Base-by-base conservation (phyloP, 108 stramenopile species). In the Cafeteria roenbergensis region DNA sequence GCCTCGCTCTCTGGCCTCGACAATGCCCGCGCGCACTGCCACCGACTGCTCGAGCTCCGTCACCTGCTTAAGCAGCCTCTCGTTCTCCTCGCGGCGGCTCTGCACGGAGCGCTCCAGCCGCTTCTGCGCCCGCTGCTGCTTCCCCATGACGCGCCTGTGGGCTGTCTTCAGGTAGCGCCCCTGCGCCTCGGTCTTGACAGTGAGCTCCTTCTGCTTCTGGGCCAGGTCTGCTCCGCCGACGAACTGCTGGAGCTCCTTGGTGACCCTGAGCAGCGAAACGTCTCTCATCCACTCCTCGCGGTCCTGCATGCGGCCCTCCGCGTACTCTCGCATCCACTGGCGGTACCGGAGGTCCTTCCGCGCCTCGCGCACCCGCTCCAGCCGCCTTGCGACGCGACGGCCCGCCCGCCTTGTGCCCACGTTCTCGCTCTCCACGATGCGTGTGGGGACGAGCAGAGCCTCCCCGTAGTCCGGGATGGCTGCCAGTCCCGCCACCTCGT, bases 181-280 rank as follows among this genome's bases (percentile, higher is more conserved):
- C 61, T 67, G 69, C n/a, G 34, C 31, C 48, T 73, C 77, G 2
- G 64, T 67, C 42, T 68, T 55, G 34, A 38, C 62, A 21, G 55
- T 61, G 51, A 71, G 61, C 22, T 60, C 73, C 48, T 51, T 37
- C 31, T 70, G 71, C 31, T 32, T 62, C 34, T 75, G 67, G 17
- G 38, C 62, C 26, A 50, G 63, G 32, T 51, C 62, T 24, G 68
- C 78, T 1, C 84, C 82, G 57, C 73, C 74, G 28, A 81, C 56
- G 42, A 82, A 58, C 35, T 73, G 66, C 66, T 85, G 80, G 17
- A 85, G 75, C 54, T 80, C 74, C 54, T 80, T 77, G 34, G 80
- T 85, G 24, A 85, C 84, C 1, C 82, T 57, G 55, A 85, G 57
- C 32, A 85, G 71, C 61, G 83, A 82, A 25, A 82, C 56, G 63